Conservation (phyloP, 1,139 yeast genomes). For the Saccharomyces uvarum region DNA sequence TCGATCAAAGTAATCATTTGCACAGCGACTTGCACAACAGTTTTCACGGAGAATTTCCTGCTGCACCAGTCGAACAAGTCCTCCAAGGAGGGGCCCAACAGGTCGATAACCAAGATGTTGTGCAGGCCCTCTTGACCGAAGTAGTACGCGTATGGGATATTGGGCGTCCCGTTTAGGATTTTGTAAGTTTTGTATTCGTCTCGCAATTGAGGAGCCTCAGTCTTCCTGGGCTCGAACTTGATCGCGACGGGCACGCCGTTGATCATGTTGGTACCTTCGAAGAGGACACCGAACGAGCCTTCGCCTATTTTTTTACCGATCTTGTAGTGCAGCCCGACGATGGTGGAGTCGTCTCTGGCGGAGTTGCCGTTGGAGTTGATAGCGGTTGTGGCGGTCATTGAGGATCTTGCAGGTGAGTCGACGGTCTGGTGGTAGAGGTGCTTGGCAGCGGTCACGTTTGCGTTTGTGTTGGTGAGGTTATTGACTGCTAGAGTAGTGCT, state of each 20-base stretch:
- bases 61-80: slow-evolving; percentile 81
- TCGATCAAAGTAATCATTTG: slow-evolving; percentile 68
- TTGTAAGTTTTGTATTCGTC: slow-evolving; percentile 73
- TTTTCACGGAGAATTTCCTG: slow-evolving; percentile 56
- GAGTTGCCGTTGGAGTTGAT: slow-evolving; percentile 1
- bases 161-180: slow-evolving; percentile 51
- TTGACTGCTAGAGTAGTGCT: background rate
- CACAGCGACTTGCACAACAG: slow-evolving; percentile 65
- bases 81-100: slow-evolving; percentile 69
- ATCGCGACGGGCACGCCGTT: slow-evolving; percentile 73
- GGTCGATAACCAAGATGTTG: slow-evolving; percentile 63
- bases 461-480: background rate
- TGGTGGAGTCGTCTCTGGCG: slow-evolving; percentile 33
- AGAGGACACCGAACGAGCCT: slow-evolving; percentile 77
- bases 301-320: slow-evolving; percentile 81
- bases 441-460: background rate
- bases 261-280: slow-evolving; percentile 70
- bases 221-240: slow-evolving; percentile 70
- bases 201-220: slow-evolving; percentile 73
- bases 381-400: slow-evolving; percentile 1
- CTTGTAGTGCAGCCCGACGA: slow-evolving; percentile 72
- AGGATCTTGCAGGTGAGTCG: background rate
- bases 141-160: slow-evolving; percentile 69
- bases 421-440: background rate
- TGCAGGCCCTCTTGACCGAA: slow-evolving; percentile 79